phyloP scores from a whole-genome alignment of 441 rosid species.

The Metrosideros polymorpha region DNA sequence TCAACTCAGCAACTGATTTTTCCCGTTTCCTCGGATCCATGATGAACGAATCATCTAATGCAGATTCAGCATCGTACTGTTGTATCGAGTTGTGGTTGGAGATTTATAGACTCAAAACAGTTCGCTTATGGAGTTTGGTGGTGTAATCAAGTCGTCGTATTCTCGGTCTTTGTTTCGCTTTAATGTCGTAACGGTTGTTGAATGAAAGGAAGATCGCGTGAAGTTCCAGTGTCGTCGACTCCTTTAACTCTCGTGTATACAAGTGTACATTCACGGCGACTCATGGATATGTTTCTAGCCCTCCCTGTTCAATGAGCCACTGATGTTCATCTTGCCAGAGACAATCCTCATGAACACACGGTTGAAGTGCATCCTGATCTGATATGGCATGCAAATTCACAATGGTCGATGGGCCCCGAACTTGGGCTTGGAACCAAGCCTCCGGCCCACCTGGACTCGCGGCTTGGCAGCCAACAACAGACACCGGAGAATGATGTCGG shows the following conservation, averaged over 20 bases:
- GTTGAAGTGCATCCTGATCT: background rate
- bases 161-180: background rate
- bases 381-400: background rate
- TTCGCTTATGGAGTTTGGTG: background rate
- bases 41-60: background rate
- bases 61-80: background rate
- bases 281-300: background rate
- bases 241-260: background rate
- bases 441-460: background rate
- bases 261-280: background rate
- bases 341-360: background rate
- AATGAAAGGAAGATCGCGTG: background rate
- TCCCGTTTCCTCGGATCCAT: background rate
- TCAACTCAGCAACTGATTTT: constrained; percentile 37
- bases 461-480: background rate
- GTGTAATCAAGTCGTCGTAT: background rate
- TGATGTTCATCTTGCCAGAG: background rate
- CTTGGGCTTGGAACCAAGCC: background rate
- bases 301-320: background rate
- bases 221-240: background rate
- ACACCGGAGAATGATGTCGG: background rate
- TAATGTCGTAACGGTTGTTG: background rate
- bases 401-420: background rate
- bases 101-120: background rate
- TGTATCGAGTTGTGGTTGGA: background rate